Evolutionary conservation across 192 early-diverging fungal species (phyloP), one percentile per base, ranked within the genome.

Genomic region (Umbelopsis vinacea): DNA sequence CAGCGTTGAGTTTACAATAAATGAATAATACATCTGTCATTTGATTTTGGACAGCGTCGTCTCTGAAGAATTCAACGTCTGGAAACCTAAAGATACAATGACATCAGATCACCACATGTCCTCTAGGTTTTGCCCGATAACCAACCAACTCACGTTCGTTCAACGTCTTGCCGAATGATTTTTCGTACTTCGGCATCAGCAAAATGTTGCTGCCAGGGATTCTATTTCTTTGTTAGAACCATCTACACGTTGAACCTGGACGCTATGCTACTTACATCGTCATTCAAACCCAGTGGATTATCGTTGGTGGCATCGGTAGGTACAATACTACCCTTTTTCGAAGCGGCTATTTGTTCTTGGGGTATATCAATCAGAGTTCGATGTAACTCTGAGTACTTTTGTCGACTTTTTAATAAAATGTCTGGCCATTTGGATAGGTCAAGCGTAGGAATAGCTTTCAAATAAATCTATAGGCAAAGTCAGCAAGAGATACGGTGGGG

Each of bases 141-240:
- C 40, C 6, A 43, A 2, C 29, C 40, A 14, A 74, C 85, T 68
- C 77, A 95, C 91, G 96, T 97, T 80, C 97, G 78, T 23, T 92
- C 91, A 21, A 98, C 96, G 82, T 99, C 97, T 80, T 95, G 92
- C 35, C 82, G 80, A 66, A 99, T 99, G 12, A 93, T 84, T 68
- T 90, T 89, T 55, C 89, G 81, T 33, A 98, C 87, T 74, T 96
- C 94, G 19, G 85, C 84, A 82, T 99, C 96, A 50, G 87, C 81
- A 80, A 96, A 97, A 71, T 94, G 97, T 76, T 94, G 93, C 66
- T 87, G 88, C 97, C 97, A 99, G 12, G 96, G 96, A 76, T 93
- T 98, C 86, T 94, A 60, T 35, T 24, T 12, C 6, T 52, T 47
- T 47, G 43, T 77, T 52, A 70, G 24, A 23, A 26, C 73, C 38